Base-by-base conservation (phyloP, 2,329 filamentous ascomycete genomes). In the Sporothrix dimorphospora region DNA sequence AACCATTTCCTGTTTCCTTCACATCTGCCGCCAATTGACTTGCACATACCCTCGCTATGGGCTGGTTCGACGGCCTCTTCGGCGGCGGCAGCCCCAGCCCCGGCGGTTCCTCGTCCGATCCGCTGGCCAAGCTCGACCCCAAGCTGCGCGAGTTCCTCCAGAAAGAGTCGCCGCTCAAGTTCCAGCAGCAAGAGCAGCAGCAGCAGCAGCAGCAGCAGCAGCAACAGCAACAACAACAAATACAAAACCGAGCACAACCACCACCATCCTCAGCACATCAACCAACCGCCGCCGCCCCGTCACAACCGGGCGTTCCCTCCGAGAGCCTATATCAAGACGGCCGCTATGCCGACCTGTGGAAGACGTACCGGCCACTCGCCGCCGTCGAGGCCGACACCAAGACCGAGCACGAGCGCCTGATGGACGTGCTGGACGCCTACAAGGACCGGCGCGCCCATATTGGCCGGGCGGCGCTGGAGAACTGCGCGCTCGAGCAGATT, bases 291-390 rank as follows among this genome's bases (percentile, higher is more conserved):
- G 45, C 16, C 19, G 14, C 11, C 71, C 59, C 68, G 24, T 38
- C 12, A 55, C 34, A 59, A 40, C 47, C 24, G 16, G 47, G 11
- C 3, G 84, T 88, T 6, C 88, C 87, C 0, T 76, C 78, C 0
- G 82, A 85, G 75, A 88, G 86, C 76, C 81, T 88, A 30, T 90
- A 85, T 78, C 86, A 84, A 71, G 88, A 90, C 78, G 88, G 88
- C n/a, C 85, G 88, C 59, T 90, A 90, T 81, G 94, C 94, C 71
- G 88, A 98, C 80, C 85, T 99, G 42, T 99, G 96, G 96, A 95
- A 94, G 82, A 93, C 88, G 72, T 99, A 99, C 85, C 88, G 88
- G 72, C 91, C 95, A 9, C 89, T 92, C 69, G 80, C 85, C 47
- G 85, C 92, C 72, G 83, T 97, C 73, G 91, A 95, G 78, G 85